These are phyloP conservation scores for Fusarium sp. DNA, from an alignment of 2,329 filamentous ascomycete species.

Conservation along the genomic window DNA sequence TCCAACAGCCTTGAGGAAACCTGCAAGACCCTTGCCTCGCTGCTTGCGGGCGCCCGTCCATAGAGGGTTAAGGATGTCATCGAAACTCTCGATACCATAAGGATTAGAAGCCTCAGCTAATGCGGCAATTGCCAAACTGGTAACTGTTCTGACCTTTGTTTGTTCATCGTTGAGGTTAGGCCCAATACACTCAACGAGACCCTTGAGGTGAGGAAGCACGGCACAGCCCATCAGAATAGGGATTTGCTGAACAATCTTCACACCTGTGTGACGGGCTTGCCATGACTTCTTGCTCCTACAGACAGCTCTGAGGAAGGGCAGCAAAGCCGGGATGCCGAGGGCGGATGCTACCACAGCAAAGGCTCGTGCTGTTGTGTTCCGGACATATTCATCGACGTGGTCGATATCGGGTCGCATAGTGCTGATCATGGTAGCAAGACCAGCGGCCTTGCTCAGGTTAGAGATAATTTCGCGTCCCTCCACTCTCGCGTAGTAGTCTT, in stretches of 20 bases:
- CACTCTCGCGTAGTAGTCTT: slow-evolving; percentile 98
- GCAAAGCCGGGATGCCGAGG: slow-evolving; percentile 91
- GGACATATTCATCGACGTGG: slow-evolving; percentile 97
- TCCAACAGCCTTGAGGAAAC: slow-evolving; percentile 96
- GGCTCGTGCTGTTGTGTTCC: slow-evolving; percentile 95
- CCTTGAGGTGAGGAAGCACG: slow-evolving; percentile 93
- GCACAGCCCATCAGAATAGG: slow-evolving; percentile 99
- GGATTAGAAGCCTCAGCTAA: slow-evolving; percentile 96
- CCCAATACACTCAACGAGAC: slow-evolving; percentile 94
- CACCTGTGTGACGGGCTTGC: slow-evolving; percentile 97
- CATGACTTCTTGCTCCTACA: slow-evolving; percentile 99
- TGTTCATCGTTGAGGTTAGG: slow-evolving; percentile 98
- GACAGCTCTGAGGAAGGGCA: slow-evolving; percentile 94
- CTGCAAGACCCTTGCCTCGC: slow-evolving; percentile 93
- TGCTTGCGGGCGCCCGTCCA: slow-evolving; percentile 98
- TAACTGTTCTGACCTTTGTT: slow-evolving; percentile 96
- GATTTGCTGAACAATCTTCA: slow-evolving; percentile 99
- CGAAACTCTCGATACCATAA: slow-evolving; percentile 99
- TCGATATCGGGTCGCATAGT: slow-evolving; percentile 99
- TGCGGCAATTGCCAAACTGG: slow-evolving; percentile 92
- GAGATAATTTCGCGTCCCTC: slow-evolving; percentile 99
- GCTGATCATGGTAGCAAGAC: slow-evolving; percentile 98
- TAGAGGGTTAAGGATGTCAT: slow-evolving; percentile 95
- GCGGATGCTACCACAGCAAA: slow-evolving; percentile 98
- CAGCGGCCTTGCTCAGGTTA: slow-evolving; percentile 95